phyloP scores from a whole-genome alignment of 2,329 filamentous ascomycete genomes.

The Domatiomyces catenatus region DNA sequence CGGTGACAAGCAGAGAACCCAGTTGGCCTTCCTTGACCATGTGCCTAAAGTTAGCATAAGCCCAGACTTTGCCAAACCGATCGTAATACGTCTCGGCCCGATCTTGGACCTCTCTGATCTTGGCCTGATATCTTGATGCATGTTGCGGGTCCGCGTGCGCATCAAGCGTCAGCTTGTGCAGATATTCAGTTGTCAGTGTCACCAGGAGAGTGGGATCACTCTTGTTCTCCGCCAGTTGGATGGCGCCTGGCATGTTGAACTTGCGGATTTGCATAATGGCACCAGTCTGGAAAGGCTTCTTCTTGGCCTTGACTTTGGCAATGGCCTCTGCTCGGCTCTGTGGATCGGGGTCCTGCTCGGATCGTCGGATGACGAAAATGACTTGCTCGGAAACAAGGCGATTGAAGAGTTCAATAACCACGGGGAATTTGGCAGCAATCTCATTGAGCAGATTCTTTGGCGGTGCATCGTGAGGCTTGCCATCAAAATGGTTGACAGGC shows the following conservation, averaged over 20 bases:
- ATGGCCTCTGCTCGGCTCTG: conserved; percentile 7
- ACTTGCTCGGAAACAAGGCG: conserved; percentile 10
- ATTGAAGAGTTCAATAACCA: conserved; percentile 11
- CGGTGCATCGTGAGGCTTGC: conserved; percentile 14
- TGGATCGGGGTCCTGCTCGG: conserved; percentile 7
- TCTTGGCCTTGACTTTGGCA: conserved; percentile 6
- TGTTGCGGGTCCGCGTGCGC: conserved; percentile 8
- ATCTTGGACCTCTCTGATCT: conserved; percentile 22
- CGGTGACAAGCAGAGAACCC: conserved; percentile 52
- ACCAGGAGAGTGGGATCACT: conserved; percentile 49
- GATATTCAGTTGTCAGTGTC: conserved; percentile 19
- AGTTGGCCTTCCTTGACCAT: conserved; percentile 54
- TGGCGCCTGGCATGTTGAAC: conserved; percentile 27
- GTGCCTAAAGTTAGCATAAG: conserved; percentile 61
- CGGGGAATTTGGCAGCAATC: conserved; percentile 10
- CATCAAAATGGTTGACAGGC: conserved; percentile 12
- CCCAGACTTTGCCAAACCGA: conserved; percentile 37
- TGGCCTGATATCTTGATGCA: conserved; percentile 13
- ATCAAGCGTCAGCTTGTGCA: conserved; percentile 10
- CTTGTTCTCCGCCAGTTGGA: conserved; percentile 47
- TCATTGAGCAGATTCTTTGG: conserved; percentile 9
- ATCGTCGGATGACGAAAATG: conserved; percentile 8
- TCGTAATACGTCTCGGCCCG: conserved; percentile 34
- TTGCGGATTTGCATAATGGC: conserved; percentile 7
- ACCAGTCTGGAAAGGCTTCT: conserved; percentile 6